phyloP scores from a whole-genome alignment of 140 eudicot species.

The Stevia rebaudiana region DNA sequence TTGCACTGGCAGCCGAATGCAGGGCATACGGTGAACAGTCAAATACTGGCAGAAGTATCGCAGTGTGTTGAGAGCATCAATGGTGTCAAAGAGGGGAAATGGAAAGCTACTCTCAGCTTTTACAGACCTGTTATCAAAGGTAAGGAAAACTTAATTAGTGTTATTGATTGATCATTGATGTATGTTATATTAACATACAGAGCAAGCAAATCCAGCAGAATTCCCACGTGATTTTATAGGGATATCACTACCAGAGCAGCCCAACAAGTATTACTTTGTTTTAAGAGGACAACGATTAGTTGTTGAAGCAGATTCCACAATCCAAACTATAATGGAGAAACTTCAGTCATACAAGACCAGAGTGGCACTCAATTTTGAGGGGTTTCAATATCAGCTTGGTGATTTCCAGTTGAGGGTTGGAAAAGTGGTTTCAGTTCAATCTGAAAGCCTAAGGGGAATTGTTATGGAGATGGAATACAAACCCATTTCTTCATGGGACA shows the following conservation, averaged over 20 bases:
- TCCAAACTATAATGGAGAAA: constrained; percentile 88
- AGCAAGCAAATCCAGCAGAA: constrained; percentile 57
- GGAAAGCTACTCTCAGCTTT: constrained; percentile 83
- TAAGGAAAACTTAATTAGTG: constrained; percentile 1
- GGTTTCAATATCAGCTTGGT: constrained; percentile 83
- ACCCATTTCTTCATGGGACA: constrained; percentile 83
- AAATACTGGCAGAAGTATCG: constrained; percentile 70
- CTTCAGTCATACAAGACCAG: constrained; percentile 81
- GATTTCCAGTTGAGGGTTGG: constrained; percentile 92
- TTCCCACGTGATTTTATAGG: constrained; percentile 89
- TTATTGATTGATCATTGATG: too few relatives aligned
- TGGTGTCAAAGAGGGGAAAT: constrained; percentile 84
- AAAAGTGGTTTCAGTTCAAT: constrained; percentile 69
- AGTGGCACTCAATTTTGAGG: constrained; percentile 87
- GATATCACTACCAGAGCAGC: constrained; percentile 78
- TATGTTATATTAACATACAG: constrained; percentile 24
- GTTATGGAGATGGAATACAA: constrained; percentile 93
- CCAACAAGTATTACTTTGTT: constrained; percentile 73
- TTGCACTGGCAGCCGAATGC: constrained; percentile 94
- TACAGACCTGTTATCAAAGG: constrained; percentile 80
- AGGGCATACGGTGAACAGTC: constrained; percentile 73
- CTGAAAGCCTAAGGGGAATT: constrained; percentile 87
- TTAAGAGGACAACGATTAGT: constrained; percentile 66
- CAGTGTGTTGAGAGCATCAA: constrained; percentile 87
- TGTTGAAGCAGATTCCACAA: constrained; percentile 72